Base-by-base conservation (phyloP, 768 basidiomycete species). In the Panellus pusillus region DNA sequence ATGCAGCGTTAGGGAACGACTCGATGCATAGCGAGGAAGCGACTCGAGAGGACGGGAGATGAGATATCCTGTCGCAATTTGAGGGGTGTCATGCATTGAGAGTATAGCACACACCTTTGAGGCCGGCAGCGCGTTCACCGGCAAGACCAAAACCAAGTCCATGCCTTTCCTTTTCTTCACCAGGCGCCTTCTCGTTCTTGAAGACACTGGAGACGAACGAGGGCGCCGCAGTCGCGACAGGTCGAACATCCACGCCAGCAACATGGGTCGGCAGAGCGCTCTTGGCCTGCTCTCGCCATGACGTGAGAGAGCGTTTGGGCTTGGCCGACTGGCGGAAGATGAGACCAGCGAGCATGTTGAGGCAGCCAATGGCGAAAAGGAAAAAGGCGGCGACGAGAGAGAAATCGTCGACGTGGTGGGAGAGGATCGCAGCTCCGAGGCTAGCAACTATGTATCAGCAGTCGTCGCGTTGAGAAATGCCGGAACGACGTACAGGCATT, bases 301-400 rank as follows among this genome's bases (percentile, higher is more conserved):
- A 74, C 15, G 74, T 82, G 61, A 91, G 70, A 51, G 82, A 84
- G 17, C 87, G 81, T 61, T 82, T 84, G 17, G 70, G 55, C 61
- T 84, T 87, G 52, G 81, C 83, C 1, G 74, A 75, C 60, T 79
- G 76, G 50, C 84, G 82, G 78, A 84, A 89, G 66, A 87, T 79
- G 60, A 91, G 79, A 38, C 88, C 88, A 57, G 85, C 75, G 54
- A 93, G 68, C 61, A 93, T 84, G 74, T 96, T 93, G 50, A 96
- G 70, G 70, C 91, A 93, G n/a, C 93, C 93, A 53, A 96, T 65
- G 47, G 91, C 80, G 75, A 96, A 96, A 56, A 96, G 81, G 76
- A 96, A 86, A 78, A 95, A 95, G 43, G 89, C 92, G 5, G 92
- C 79, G 57, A 93, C 93, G 65, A 95, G 89, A 18, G 92, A 84